A percentile compares a stretch with the other conserved stretches of the same genome.
phyloP scores from a whole-genome alignment of 2,329 filamentous ascomycete genomes.

The Thielaviopsis musarum region DNA sequence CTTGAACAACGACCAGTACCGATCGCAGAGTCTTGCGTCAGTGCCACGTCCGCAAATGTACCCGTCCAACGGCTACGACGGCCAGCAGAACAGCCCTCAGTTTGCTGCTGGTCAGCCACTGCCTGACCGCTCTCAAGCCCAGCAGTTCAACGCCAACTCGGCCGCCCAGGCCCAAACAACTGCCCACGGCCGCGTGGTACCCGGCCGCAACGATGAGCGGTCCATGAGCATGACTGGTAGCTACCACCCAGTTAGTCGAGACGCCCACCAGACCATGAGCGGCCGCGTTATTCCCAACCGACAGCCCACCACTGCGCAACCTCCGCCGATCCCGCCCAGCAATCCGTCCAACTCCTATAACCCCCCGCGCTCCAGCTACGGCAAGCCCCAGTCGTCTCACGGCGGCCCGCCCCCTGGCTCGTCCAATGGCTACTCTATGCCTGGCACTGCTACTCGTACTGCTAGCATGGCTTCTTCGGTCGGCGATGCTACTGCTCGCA shows the following conservation, averaged over 20 bases:
- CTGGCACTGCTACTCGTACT: constrained; percentile 39
- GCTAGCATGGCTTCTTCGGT: constrained; percentile 44
- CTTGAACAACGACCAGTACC: constrained; percentile 68
- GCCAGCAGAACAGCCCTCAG: constrained; percentile 37
- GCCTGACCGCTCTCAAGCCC: constrained; percentile 6
- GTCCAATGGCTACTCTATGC: constrained; percentile 26
- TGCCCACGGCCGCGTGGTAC: constrained; percentile 78
- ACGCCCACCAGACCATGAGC: constrained; percentile 82
- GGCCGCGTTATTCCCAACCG: constrained; percentile 74
- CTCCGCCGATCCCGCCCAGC: constrained; percentile 2
- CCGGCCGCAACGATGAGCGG: constrained; percentile 79
- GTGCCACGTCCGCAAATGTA: constrained; percentile 58
- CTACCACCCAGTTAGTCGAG: constrained; percentile 50
- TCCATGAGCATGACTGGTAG: constrained; percentile 89
- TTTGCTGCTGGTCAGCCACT: not conserved
- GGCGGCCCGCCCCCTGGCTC: constrained; percentile 17
- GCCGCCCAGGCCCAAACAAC: constrained; percentile 52
- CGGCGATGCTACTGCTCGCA: constrained; percentile 35
- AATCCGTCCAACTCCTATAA: constrained; percentile 8
- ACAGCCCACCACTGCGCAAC: constrained; percentile 27
- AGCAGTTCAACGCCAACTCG: constrained; percentile 8
- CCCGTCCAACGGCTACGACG: constrained; percentile 42
- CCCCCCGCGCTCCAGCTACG: constrained; percentile 19
- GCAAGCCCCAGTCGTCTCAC: constrained; percentile 17
- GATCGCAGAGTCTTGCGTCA: constrained; percentile 83